Evolutionary conservation across 805 yeast species (phyloP).

Genomic region (Teunomyces funiuensis): DNA sequence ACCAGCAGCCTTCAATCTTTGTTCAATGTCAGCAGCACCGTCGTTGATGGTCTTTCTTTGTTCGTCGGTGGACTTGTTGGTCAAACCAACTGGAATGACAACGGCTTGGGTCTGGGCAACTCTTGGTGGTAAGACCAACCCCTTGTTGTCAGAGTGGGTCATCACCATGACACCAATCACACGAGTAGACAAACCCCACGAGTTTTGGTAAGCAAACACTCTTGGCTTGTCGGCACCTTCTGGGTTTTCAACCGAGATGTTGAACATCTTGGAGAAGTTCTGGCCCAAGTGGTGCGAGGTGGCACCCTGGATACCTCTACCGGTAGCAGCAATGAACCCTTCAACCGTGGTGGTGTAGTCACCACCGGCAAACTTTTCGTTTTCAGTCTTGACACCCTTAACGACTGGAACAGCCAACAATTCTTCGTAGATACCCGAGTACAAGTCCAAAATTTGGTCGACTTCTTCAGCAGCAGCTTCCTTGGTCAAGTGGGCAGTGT

Average conservation of each 20-base stretch:
- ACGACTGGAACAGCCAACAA: constrained; percentile 96
- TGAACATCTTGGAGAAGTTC: constrained; percentile 98
- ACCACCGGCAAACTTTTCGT: constrained; percentile 99
- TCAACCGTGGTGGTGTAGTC: constrained; percentile 92
- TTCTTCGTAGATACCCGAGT: constrained; percentile 82
- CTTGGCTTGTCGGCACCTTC: constrained; percentile 85
- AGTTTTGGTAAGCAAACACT: constrained; percentile 90
- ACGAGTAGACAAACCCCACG: constrained; percentile 99
- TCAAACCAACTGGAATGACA: constrained; percentile 92
- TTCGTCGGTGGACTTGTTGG: constrained; percentile 79
- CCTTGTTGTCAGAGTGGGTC: constrained; percentile 98
- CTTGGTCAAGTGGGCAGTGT: constrained; percentile 88
- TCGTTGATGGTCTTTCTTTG: constrained; percentile 66
- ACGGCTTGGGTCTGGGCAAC: constrained; percentile 92
- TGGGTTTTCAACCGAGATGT: constrained; percentile 93
- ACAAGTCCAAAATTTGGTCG: constrained; percentile 78
- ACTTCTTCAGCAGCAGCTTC: constrained; percentile 86
- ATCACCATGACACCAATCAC: constrained; percentile 99
- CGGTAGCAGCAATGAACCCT: constrained; percentile 96
- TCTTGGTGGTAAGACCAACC: constrained; percentile 95
- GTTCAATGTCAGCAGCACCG: constrained; percentile 71
- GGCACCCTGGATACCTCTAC: constrained; percentile 99
- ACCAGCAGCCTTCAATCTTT: constrained; percentile 55
- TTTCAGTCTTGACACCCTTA: constrained; percentile 93
- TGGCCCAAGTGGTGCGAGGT: constrained; percentile 98